Evolutionary conservation across 768 basidiomycete species (phyloP).

Genomic region (Mycena galericulata): DNA sequence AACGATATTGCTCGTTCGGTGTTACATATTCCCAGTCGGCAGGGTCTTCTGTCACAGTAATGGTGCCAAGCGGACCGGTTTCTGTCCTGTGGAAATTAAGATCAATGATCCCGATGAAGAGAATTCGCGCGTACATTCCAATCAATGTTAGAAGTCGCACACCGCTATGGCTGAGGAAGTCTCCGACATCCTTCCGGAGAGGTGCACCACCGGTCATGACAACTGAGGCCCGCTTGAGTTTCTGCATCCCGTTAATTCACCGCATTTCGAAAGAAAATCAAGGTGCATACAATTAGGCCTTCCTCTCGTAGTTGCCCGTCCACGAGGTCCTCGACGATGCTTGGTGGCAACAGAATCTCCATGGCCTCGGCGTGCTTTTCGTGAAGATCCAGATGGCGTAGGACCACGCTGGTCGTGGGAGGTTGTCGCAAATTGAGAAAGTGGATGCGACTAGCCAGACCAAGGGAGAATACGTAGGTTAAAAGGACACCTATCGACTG

Average conservation of each 20-base stretch:
- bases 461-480: constrained; percentile 24
- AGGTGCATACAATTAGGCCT: constrained; percentile 16
- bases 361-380: constrained; percentile 12
- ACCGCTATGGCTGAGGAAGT: not conserved
- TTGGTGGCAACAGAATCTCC: constrained; percentile 31
- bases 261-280: not conserved
- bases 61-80: constrained; percentile 18
- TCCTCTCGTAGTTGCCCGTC: constrained; percentile 7
- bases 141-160: not conserved
- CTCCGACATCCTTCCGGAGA: constrained; percentile 17
- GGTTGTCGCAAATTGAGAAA: constrained; percentile 31
- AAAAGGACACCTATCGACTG: constrained; percentile 32
- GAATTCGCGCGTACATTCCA: constrained; percentile 4
- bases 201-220: constrained; percentile 8
- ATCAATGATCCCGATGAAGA: not conserved
- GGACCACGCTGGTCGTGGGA: constrained; percentile 22
- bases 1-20: constrained; percentile 19
- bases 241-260: constrained; percentile 8
- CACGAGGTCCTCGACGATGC: constrained; percentile 36
- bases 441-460: constrained; percentile 10
- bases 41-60: constrained; percentile 11
- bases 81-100: constrained; percentile 33
- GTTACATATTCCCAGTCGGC: constrained; percentile 29
- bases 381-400: constrained; percentile 29
- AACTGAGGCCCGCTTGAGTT: constrained; percentile 34